These are phyloP conservation scores for Botrytis squamosa DNA, from an alignment of 2,329 filamentous ascomycete species.

Conservation along the genomic window DNA sequence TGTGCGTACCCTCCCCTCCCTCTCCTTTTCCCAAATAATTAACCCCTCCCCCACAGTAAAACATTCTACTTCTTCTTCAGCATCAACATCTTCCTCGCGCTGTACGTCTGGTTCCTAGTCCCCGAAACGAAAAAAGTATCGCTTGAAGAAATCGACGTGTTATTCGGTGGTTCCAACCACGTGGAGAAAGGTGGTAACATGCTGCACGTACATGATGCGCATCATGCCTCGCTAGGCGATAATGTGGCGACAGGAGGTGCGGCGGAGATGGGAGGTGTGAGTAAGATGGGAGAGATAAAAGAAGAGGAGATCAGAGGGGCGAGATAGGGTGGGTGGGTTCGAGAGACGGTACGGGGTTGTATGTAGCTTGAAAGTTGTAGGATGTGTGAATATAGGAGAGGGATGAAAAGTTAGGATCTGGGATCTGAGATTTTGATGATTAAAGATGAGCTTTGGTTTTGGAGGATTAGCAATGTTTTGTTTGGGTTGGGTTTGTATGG, in stretches of 20 bases:
- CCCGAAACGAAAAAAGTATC: constrained; percentile 67
- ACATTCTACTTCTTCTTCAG: constrained; percentile 64
- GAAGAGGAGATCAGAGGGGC: too few species aligned
- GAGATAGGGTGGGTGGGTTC: background rate
- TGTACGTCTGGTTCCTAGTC: constrained; percentile 62
- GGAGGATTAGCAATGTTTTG: background rate
- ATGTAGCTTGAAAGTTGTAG: background rate
- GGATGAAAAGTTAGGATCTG: background rate
- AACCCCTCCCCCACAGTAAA: background rate
- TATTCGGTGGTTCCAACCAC: constrained; percentile 48
- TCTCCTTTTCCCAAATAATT: background rate
- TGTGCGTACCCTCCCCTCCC: background rate
- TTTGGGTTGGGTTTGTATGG: background rate
- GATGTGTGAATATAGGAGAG: background rate
- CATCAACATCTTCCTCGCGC: constrained; percentile 35
- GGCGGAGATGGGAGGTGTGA: background rate
- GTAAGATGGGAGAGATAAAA: background rate
- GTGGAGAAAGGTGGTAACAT: constrained; percentile 4
- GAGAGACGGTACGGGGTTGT: background rate
- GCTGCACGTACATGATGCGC: constrained; percentile 7
- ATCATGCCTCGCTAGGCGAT: background rate
- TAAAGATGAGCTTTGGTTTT: background rate
- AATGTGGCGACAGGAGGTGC: background rate
- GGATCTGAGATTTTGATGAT: background rate
- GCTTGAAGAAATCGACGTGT: constrained; percentile 61